A percentile compares a stretch with the other conserved stretches of the same genome.
phyloP scores from a whole-genome alignment of 2,329 filamentous ascomycete species.

The Penicillium sp. region DNA sequence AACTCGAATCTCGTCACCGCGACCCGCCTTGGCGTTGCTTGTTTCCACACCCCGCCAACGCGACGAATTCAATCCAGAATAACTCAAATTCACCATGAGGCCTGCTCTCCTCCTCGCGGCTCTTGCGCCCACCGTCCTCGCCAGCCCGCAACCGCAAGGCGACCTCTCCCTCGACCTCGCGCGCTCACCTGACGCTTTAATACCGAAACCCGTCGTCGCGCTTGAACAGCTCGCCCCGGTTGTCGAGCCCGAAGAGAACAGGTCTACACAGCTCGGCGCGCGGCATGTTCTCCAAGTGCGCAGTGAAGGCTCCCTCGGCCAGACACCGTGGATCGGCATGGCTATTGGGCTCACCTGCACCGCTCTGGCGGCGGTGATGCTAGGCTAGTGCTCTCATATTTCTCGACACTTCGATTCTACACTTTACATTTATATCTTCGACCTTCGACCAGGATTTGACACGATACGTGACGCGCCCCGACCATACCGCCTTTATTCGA shows the following conservation, averaged over 20 bases:
- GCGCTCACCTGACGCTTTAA: conserved; percentile 18
- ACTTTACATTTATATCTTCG: not conserved
- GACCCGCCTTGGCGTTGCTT: conserved; percentile 27
- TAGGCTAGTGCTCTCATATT: conserved; percentile 24
- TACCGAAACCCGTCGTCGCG: conserved; percentile 13
- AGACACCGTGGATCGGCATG: conserved; percentile 41
- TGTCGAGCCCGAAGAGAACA: conserved; percentile 2
- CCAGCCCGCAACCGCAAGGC: conserved; percentile 10
- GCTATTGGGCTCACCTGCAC: conserved; percentile 39
- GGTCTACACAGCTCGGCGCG: conserved; percentile 9
- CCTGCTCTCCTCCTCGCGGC: conserved; percentile 14
- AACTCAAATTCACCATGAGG: conserved; percentile 12
- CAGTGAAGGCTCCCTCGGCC: conserved; percentile 38
- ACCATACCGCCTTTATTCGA: conserved; percentile 4
- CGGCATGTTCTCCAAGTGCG: conserved; percentile 30
- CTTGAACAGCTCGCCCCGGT: conserved; percentile 4
- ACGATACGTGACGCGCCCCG: conserved; percentile 17
- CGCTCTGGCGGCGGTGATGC: conserved; percentile 36
- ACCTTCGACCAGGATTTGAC: conserved; percentile 2
- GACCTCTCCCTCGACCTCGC: conserved; percentile 10
- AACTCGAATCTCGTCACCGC: conserved; percentile 13
- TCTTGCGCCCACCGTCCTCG: conserved; percentile 20
- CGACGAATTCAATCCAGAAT: not conserved
- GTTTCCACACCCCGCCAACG: conserved; percentile 11
- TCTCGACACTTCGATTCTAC: not conserved